Evolutionary conservation across 1,284 basidiomycete species (phyloP), one percentile per base, ranked within the genome.

Genomic region (Tilletia indica): DNA sequence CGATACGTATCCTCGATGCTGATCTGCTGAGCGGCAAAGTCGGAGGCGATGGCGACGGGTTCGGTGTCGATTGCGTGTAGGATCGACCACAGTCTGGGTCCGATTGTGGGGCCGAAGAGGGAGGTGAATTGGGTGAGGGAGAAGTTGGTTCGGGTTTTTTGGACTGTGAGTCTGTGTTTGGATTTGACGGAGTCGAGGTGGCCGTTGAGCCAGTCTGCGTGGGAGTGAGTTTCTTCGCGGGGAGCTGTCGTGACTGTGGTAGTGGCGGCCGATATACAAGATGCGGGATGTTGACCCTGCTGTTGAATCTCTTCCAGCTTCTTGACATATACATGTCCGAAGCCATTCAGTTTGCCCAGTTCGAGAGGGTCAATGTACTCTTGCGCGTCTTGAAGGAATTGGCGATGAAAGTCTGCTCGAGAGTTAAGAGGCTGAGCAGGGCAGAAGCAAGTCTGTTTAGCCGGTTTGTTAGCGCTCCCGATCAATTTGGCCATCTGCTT

Each of bases 401-500:
- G 16, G 19, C 72, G 61, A 64, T 64, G 4, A 39, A 64, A 64
- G 12, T 42, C 38, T 12, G 38, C 14, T 11, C 48, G 21, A n/a
- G 25, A 36, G 49, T 34, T 3, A 3, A 39, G 4, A 3, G 61
- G 61, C n/a, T 38, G 36, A 3, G 61, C 3, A 36, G 25, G 25
- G 68, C 25, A n/a, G 42, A 78, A 76, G 21, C 70, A 16, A 2
- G 77, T 85, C 74, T 86, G 85, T 31, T 83, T 79, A 48, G 81
- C 79, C 0, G 85, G 85, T 74, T 86, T 86, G 71, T 85, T 73
- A 4, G 78, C 68, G 11, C 76, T 73, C 3, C 80, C 82, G 9
- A 83, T 77, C 12, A 85, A 75, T 77, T 86, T 86, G 12, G 84
- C 78, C 6, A 85, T 69, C 19, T 80, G 74, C 72, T 85, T 86